Conservation (phyloP, 148 eudicot species). For the Silene uniflora region DNA sequence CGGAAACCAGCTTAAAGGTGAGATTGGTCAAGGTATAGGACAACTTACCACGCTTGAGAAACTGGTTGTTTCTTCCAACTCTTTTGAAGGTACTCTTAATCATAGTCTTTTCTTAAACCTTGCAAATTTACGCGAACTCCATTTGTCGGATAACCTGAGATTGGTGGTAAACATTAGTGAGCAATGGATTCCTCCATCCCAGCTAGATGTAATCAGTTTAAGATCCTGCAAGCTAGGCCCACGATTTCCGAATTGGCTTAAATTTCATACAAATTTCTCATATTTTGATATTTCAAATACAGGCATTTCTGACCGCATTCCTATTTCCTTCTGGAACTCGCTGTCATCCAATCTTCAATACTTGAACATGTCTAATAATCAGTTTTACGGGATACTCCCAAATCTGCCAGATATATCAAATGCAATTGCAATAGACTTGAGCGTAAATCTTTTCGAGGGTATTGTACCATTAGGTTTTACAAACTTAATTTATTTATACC, state of each 20-base stretch:
- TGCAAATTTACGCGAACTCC: slow-evolving; percentile 13
- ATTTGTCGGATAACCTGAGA: slow-evolving; percentile 21
- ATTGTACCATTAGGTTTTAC: slow-evolving; percentile 17
- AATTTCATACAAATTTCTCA: neutral
- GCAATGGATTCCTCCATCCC: slow-evolving; percentile 29
- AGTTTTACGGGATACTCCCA: slow-evolving; percentile 10
- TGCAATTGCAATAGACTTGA: neutral
- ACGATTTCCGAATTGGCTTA: slow-evolving; percentile 20
- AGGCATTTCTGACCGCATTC: slow-evolving; percentile 1
- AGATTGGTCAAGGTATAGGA: slow-evolving; percentile 12
- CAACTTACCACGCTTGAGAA: slow-evolving; percentile 22
- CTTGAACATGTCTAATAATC: slow-evolving; percentile 19
- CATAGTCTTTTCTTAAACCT: slow-evolving; percentile 25
- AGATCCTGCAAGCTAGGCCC: slow-evolving; percentile 21
- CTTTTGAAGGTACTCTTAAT: slow-evolving; percentile 23
- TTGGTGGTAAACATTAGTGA: slow-evolving; percentile 14
- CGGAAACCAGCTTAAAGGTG: slow-evolving; percentile 22
- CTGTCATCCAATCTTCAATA: slow-evolving; percentile 1
- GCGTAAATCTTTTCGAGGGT: slow-evolving; percentile 20
- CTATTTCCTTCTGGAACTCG: slow-evolving; percentile 18
- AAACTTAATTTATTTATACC: slow-evolving; percentile 1
- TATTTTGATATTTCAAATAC: slow-evolving; percentile 16
- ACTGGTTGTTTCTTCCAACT: slow-evolving; percentile 26
- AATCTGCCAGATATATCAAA: neutral
- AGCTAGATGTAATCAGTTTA: slow-evolving; percentile 3